Evolutionary conservation across 306 rosid species (phyloP), one percentile per base, ranked within the genome.

Genomic region (Leucaena leucocephala): DNA sequence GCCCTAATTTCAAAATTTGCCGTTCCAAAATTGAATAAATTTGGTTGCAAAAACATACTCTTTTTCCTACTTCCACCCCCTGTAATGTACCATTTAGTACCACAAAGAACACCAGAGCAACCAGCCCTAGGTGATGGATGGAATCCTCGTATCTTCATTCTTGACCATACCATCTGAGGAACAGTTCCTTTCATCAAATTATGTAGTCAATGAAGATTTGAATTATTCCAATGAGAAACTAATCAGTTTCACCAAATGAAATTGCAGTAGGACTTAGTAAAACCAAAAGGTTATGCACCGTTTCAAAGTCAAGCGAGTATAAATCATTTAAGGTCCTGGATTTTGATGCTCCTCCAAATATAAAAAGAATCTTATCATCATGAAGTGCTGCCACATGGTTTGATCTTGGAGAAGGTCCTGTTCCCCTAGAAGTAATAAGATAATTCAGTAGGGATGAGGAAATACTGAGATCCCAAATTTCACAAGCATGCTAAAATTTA

Each of bases 61-160:
- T 93, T 93, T 86, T 95, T 95, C 80, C 80, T 82, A 93, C 94
- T 92, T 86, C 97, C 99, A 73, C 99, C 98, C 63, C 97, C 99
- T 1, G 93, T 74, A 8, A 95, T 93, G 87, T 92, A 95, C 98
- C 99, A 95, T 81, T 91, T 93, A 65, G 97, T 84, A 55, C 98
- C 98, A 74, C 93, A 89, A 36, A 95, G 84, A 76, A 89, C 88
- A 7, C 96, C 93, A 71, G 94, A 89, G 82, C 92, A 85, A 79
- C 99, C 99, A 52, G 96, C 96, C 85, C 98, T 86, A 27, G 96
- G 98, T 61, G 96, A 86, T 62, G 99, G 98, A 86, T 90, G 98
- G 86, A 90, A 93, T 78, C 98, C 98, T 2, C 82, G 83, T 70
- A 86, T 82, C 84, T 90, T 95, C 54, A 95, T 91, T 87, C 96